Conservation (phyloP, 1,284 basidiomycete species). For the Vanrija pseudolonga region DNA sequence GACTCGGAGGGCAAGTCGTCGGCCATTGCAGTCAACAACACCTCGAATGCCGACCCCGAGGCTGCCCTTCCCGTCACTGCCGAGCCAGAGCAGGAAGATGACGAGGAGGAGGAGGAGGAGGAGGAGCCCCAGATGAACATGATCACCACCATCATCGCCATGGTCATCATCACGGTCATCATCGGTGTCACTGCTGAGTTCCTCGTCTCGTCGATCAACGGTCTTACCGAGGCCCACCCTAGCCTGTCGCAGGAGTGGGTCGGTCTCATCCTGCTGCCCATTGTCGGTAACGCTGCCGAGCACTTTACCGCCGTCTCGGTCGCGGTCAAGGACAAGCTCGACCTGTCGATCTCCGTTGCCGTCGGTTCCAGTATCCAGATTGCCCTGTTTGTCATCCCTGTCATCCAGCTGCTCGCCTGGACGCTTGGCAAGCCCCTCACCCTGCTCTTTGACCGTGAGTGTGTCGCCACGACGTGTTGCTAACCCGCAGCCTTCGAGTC, state of each 20-base stretch:
- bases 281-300: constrained; percentile 55
- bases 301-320: constrained; percentile 85
- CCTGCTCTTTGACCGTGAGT: constrained; percentile 45
- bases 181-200: constrained; percentile 72
- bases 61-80: not conserved
- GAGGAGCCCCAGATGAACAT: constrained; percentile 53
- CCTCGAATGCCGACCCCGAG: not conserved
- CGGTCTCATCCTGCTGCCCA: constrained; percentile 60
- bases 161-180: constrained; percentile 42
- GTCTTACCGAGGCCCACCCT: constrained; percentile 47
- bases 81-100: not conserved
- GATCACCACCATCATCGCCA: constrained; percentile 50
- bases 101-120: constrained; percentile 44
- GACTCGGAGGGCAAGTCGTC: not conserved
- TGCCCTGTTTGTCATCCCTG: constrained; percentile 74
- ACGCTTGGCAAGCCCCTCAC: constrained; percentile 53
- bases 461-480: not conserved
- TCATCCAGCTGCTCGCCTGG: constrained; percentile 56
- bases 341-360: constrained; percentile 66
- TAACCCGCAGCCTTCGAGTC: constrained; percentile 49
- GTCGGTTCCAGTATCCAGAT: constrained; percentile 91
- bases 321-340: constrained; percentile 66
- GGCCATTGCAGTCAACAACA: not conserved
- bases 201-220: constrained; percentile 46
- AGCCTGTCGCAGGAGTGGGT: constrained; percentile 67